These are phyloP conservation scores for Boletus vermiculosoides DNA, from an alignment of 768 basidiomycete species.

Conservation along the genomic window DNA sequence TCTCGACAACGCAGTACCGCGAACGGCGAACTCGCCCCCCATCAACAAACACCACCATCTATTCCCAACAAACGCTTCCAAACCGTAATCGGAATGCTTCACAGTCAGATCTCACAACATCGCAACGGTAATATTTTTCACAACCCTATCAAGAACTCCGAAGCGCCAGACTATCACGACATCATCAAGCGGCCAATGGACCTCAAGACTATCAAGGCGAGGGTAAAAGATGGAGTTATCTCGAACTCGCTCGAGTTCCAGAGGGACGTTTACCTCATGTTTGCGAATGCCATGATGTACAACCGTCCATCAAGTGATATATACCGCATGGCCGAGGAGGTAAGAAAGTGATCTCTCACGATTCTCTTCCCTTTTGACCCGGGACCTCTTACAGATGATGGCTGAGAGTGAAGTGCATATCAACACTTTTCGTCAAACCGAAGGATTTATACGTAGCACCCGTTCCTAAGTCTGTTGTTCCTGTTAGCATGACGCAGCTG, in stretches of 20 bases:
- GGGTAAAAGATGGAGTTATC: conserved; percentile 81
- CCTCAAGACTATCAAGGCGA: conserved; percentile 87
- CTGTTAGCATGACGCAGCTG: neutral
- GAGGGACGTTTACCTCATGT: conserved; percentile 89
- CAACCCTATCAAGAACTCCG: conserved; percentile 82
- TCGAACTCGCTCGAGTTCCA: conserved; percentile 83
- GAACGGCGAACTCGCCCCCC: conserved; percentile 16
- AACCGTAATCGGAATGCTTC: conserved; percentile 75
- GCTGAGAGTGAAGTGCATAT: conserved; percentile 66
- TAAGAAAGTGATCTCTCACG: conserved; percentile 38
- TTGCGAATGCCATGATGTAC: conserved; percentile 97
- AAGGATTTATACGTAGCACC: conserved; percentile 57
- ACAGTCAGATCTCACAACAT: conserved; percentile 80
- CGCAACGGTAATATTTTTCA: conserved; percentile 89
- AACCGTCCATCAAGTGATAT: conserved; percentile 85
- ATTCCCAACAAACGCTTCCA: conserved; percentile 70
- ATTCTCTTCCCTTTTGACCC: neutral
- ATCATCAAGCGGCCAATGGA: conserved; percentile 96
- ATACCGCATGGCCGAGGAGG: conserved; percentile 89
- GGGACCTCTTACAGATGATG: conserved; percentile 58
- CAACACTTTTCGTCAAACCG: conserved; percentile 70
- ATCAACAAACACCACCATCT: conserved; percentile 21
- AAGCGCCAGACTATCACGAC: conserved; percentile 89
- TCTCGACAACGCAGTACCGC: conserved; percentile 20
- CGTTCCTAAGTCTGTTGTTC: conserved; percentile 22